Conservation (phyloP, 1,139 yeast species). For the Magnusiomyces tetraspermus region DNA sequence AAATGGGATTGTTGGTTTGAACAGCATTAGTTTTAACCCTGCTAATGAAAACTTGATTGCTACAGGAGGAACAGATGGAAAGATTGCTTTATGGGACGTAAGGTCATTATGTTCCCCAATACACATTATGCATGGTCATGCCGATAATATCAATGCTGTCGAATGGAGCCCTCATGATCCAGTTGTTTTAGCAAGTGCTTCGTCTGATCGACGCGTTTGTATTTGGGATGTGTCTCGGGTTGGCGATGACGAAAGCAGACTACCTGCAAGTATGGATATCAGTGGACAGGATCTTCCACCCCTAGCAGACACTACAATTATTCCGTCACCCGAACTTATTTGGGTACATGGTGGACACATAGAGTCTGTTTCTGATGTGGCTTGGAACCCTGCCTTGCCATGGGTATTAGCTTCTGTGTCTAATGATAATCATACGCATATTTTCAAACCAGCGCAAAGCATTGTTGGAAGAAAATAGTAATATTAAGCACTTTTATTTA, state of each 20-base stretch:
- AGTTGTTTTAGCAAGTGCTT: slow-evolving; percentile 59
- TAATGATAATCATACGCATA: slow-evolving; percentile 79
- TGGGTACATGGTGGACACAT: slow-evolving; percentile 88
- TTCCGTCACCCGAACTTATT: slow-evolving; percentile 35
- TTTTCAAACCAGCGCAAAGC: slow-evolving; percentile 54
- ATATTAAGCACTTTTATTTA: neutral
- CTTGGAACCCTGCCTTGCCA: slow-evolving; percentile 74
- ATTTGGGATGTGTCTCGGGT: slow-evolving; percentile 50
- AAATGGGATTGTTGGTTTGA: slow-evolving; percentile 34
- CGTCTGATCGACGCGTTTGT: slow-evolving; percentile 64
- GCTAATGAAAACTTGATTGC: slow-evolving; percentile 48
- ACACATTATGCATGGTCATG: slow-evolving; percentile 39
- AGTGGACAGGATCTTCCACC: neutral
- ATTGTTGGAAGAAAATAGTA: slow-evolving; percentile 26
- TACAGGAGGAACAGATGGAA: slow-evolving; percentile 61
- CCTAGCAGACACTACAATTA: slow-evolving; percentile 2
- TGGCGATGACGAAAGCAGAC: slow-evolving; percentile 27
- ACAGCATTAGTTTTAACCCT: slow-evolving; percentile 57
- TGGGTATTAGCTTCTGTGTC: slow-evolving; percentile 78
- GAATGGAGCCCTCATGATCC: slow-evolving; percentile 66
- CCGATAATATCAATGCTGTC: slow-evolving; percentile 54
- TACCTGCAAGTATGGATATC: neutral
- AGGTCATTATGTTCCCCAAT: slow-evolving; percentile 34
- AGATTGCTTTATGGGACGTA: slow-evolving; percentile 58
- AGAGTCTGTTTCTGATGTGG: slow-evolving; percentile 74